Base-by-base conservation (phyloP, 208 protist genomes). In the Strigomonas oncopelti region DNA sequence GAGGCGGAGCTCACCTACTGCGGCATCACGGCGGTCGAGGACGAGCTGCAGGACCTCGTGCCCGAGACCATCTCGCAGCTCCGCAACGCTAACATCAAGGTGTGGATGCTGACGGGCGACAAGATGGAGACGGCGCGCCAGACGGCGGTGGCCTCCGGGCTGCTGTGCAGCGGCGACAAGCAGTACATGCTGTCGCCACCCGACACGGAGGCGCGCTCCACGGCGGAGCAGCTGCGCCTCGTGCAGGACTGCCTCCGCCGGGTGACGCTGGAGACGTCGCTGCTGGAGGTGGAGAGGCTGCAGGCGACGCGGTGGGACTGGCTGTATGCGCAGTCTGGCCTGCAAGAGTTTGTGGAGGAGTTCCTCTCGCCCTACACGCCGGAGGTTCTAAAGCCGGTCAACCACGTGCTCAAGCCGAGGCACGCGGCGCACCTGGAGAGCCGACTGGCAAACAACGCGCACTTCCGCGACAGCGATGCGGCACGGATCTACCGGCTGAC, bases 71-170 rank as follows among this genome's bases (percentile, higher is more conserved):
- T 98, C 27, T 51, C 75, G n/a, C 74, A 80, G 36, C 72, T 95
- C 46, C 65, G 86, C 25, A 25, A 84, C 48, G 92, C 91, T 32
- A 81, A 85, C 46, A 95, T 98, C 42, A 77, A 77, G 11, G 80
- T 97, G 34, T 98, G 94, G 94, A 97, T 98, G 96, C 78, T 99
- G 52, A 99, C 98, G 34, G 98, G 98, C 46, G 98, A 99, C 81
- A 99, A 99, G 78, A 77, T 86, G 55, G 90, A 98, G 79, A 99
- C 98, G 51, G 97, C 98, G 29, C 91, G 95, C 61, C 95, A 98
- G 77, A 98, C 98, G 65, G 96, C 87, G 31, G 71, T 88, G n/a
- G 77, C 82, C 14, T 87, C 82, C 51, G 82, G 82, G 14, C 72
- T 91, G 34, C 71, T 88, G 16, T 66, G 71, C 24, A 55, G 68